phyloP scores from a whole-genome alignment of 2,329 filamentous ascomycete species.

The Lomentospora prolificans region DNA sequence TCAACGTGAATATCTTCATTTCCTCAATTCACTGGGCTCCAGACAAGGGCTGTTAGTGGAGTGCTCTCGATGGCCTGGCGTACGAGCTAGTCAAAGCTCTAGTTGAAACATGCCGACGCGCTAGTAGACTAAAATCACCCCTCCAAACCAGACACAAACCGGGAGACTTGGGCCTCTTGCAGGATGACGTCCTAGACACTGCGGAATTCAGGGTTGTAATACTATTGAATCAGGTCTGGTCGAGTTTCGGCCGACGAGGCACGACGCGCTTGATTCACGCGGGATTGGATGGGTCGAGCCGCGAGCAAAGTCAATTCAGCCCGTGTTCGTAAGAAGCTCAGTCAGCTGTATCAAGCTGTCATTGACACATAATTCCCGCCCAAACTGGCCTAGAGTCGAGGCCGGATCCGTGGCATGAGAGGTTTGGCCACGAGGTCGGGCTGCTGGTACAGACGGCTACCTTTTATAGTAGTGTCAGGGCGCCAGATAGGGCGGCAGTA shows the following conservation, averaged over 20 bases:
- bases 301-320: background rate
- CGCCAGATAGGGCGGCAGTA: too few species aligned
- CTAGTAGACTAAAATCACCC: background rate
- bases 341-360: too few species aligned
- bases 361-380: too few species aligned
- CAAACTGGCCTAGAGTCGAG: too few species aligned
- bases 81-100: background rate
- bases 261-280: background rate
- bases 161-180: background rate
- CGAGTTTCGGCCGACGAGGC: background rate
- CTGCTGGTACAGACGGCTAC: background rate
- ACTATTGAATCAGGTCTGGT: background rate
- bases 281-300: background rate
- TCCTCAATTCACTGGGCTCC: background rate
- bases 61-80: background rate
- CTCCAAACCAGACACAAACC: background rate
- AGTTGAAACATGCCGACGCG: slow-evolving; percentile 1
- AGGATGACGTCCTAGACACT: background rate
- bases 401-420: background rate
- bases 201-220: background rate
- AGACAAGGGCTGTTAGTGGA: background rate
- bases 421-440: background rate
- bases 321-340: background rate
- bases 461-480: too few species aligned
- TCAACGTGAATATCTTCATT: background rate